phyloP scores from a whole-genome alignment of 257 asterid genomes.

The Salvia miltiorrhiza region DNA sequence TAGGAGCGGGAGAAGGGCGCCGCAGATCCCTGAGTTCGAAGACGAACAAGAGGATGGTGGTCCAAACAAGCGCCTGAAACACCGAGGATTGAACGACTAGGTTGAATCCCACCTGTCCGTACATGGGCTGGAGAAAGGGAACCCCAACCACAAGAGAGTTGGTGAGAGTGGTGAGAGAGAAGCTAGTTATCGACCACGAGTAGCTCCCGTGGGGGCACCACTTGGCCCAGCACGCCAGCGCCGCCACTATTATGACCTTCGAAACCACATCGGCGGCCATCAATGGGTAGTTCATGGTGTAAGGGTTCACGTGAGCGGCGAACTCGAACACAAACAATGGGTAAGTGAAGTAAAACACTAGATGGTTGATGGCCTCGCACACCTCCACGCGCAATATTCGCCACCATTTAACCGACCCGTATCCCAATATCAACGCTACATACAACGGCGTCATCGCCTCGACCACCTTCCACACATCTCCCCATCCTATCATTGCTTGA shows the following conservation, averaged over 20 bases:
- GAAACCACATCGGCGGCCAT: constrained; percentile 52
- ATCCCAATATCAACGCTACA: constrained; percentile 44
- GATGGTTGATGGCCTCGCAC: constrained; percentile 47
- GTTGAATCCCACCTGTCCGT: constrained; percentile 41
- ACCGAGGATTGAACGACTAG: constrained; percentile 55
- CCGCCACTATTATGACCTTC: constrained; percentile 36
- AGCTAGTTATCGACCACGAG: constrained; percentile 63
- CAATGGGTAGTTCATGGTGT: constrained; percentile 46
- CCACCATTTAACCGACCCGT: constrained; percentile 65
- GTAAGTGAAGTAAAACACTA: constrained; percentile 40
- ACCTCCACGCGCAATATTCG: constrained; percentile 42
- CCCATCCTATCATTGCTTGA: constrained; percentile 60
- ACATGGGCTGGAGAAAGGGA: no score
- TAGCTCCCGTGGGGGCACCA: no score
- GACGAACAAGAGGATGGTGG: constrained; percentile 40
- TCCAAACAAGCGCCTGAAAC: constrained; percentile 52
- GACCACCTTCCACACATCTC: constrained; percentile 57
- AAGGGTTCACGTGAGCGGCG: constrained; percentile 52
- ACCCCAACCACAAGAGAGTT: constrained; percentile 64
- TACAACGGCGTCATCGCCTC: constrained; percentile 53
- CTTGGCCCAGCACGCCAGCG: constrained; percentile 45
- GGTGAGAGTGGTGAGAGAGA: constrained; percentile 49
- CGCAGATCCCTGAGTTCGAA: constrained; percentile 31
- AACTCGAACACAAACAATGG: constrained; percentile 63
- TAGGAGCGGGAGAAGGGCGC: neutral